Base-by-base conservation (phyloP, 73 alveolate genomes). In the Paramecium pentaurelia region DNA sequence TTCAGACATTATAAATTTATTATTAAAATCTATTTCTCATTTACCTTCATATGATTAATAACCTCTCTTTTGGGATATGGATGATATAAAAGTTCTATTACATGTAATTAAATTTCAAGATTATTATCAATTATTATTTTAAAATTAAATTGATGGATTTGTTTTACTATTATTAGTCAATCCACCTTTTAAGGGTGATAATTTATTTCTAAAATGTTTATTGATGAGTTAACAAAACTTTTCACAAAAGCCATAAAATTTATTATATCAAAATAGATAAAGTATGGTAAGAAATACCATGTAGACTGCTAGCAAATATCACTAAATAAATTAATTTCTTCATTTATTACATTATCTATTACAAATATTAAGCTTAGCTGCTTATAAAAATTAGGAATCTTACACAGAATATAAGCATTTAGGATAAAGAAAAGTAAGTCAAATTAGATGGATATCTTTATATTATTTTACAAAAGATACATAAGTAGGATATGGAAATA, bases 41-140 rank as follows among this genome's bases (percentile, higher is more conserved):
- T 36, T 80, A 28, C 91, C 91, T 32, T 42, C n/a, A 18, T 40
- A 16, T 38, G 87, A 73, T 73, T 22, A 27, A 12, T 42, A 28
- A 44, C 91, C 91, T 44, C 20, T 80, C 25, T 80, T 80, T 80
- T 80, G 91, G 91, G 91, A 80, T 49, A 44, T 80, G 58, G 91
- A 80, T 80, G 71, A 42, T 27, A 80, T 80, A 12, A 80, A 47
- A 18, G 71, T 42, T 18, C 18, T 80, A 25, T 44, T 80, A n/a
- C 44, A 44, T 12, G 34, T 80, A 2, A 44, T 80, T 44, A 80
- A 80, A 80, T 49, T 45, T 27, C 51, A 80, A 44, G 91, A 80
- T 49, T 80, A 5, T 36, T 80, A 32, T 42, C n/a, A 60, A 40
- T 45, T 80, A 4, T 7, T 80, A 45, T 80, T 45, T 45, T 80